Percentiles rank a stretch among this genome's conserved stretches.
Evolutionary conservation across 192 early-diverging fungal species (phyloP).

Genomic region (Rhizophagus prolifer): DNA sequence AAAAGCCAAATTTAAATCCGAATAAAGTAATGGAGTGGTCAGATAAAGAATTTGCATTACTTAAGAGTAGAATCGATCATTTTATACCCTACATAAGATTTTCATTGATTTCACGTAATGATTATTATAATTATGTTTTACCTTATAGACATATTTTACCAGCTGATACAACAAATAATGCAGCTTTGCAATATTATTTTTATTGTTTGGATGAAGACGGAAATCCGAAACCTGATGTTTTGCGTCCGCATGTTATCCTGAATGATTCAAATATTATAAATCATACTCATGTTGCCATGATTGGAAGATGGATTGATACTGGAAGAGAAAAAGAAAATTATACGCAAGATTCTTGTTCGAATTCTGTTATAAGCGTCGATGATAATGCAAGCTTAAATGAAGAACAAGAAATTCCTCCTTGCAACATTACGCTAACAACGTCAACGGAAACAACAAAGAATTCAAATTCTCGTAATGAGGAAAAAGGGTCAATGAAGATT

Average conservation of each 20-base stretch:
- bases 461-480: neutral
- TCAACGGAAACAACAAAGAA: neutral
- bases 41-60: neutral
- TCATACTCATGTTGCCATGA: slow-evolving; percentile 18
- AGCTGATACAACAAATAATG: neutral
- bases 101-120: slow-evolving; percentile 12
- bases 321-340: neutral
- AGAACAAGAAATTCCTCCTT: neutral
- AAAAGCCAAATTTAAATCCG: neutral
- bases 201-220: slow-evolving; percentile 8
- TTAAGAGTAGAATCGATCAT: neutral
- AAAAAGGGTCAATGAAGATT: neutral
- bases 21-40: neutral
- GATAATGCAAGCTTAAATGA: neutral
- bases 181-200: slow-evolving; percentile 3
- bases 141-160: slow-evolving; percentile 8
- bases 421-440: neutral
- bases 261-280: slow-evolving; percentile 14
- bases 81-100: slow-evolving; percentile 15
- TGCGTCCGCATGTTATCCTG: slow-evolving; percentile 1
- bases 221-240: neutral
- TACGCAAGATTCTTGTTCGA: neutral
- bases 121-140: slow-evolving; percentile 18
- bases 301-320: slow-evolving; percentile 21
- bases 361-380: neutral